Evolutionary conservation across 2,329 filamentous ascomycete genomes (phyloP).

Genomic region (Fusarium sulawesiense): DNA sequence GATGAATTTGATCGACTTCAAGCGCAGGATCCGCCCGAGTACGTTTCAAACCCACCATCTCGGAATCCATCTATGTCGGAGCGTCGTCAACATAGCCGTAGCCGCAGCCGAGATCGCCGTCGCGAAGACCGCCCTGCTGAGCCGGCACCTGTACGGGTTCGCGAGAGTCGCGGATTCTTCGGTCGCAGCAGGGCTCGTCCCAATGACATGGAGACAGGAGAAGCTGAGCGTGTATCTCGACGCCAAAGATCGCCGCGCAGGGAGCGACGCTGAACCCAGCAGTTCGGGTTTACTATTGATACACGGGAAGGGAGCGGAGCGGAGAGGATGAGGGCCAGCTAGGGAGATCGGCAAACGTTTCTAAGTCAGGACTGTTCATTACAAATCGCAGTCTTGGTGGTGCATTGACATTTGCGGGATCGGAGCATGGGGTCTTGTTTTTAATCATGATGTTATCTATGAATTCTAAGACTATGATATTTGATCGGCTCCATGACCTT

Average conservation of each 20-base stretch:
- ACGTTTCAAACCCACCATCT: conserved; percentile 45
- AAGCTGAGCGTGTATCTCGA: conserved; percentile 26
- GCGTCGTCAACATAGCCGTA: conserved; percentile 32
- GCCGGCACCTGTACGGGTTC: conserved; percentile 47
- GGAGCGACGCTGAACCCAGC: conserved; percentile 35
- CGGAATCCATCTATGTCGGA: conserved; percentile 42
- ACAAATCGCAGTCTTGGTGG: neutral
- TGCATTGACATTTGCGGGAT: conserved; percentile 4
- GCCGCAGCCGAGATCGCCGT: conserved; percentile 26
- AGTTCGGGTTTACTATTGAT: conserved; percentile 26
- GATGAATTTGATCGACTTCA: conserved; percentile 60
- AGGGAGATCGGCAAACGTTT: conserved; percentile 25
- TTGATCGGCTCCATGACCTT: conserved; percentile 18
- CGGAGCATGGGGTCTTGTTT: conserved; percentile 14
- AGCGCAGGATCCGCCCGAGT: conserved; percentile 44
- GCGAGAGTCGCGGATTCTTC: conserved; percentile 45
- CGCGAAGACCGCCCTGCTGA: conserved; percentile 37
- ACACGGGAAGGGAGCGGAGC: neutral
- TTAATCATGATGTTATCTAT: conserved; percentile 34
- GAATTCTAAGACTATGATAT: conserved; percentile 9
- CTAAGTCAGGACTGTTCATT: conserved; percentile 36
- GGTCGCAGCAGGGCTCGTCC: conserved; percentile 46
- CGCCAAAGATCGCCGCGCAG: conserved; percentile 38
- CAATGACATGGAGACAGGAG: conserved; percentile 49
- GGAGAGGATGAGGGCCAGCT: neutral